Evolutionary conservation across 805 yeast species (phyloP), one percentile per base, ranked within the genome.

Genomic region (Blastobotrys attinorum): DNA sequence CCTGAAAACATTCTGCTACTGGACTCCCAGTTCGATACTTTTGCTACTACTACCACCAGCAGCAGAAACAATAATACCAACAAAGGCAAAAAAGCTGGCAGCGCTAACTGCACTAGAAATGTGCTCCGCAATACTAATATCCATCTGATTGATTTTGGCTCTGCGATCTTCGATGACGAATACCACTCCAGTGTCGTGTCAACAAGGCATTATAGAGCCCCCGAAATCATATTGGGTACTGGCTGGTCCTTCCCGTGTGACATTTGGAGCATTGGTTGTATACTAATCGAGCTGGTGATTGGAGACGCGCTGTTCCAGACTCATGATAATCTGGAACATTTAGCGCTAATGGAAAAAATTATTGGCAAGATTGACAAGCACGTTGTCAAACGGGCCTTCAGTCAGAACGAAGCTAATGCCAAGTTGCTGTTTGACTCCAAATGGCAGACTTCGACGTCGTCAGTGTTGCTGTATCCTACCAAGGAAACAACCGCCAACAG

Each of bases 211-310:
- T 92, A 92, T 62, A 70, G 98, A 43, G 98, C 98, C 0, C 98
- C 98, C 0, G 98, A 92, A 61, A 88, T 92, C 50, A 87, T 90
- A 1, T 65, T 92, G 23, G 96, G 96, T 1, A 72, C 77, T n/a
- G 96, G 97, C 16, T 92, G 98, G 97, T 83, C 96, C 5, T 88
- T 75, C 55, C 95, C 97, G 1, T 90, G 97, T 62, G 99, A 92
- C 61, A 69, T 90, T 67, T 92, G 99, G 99, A 85, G 96, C 1
- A 72, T 92, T 36, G 99, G 96, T 1, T 90, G 97, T 62, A 86
- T 92, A 13, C 65, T 92, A 29, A 89, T 87, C 7, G 99, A 92
- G 64, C 65, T 92, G 40, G 80, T 85, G 31, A 86, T 94, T 16
- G 99, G 99, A 22, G 95, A 87, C 57, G 96, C 97, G 0, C 66